Evolutionary conservation across 371 early-diverging fungal species (phyloP).

Genomic region (Rhizopus stolonifer): DNA sequence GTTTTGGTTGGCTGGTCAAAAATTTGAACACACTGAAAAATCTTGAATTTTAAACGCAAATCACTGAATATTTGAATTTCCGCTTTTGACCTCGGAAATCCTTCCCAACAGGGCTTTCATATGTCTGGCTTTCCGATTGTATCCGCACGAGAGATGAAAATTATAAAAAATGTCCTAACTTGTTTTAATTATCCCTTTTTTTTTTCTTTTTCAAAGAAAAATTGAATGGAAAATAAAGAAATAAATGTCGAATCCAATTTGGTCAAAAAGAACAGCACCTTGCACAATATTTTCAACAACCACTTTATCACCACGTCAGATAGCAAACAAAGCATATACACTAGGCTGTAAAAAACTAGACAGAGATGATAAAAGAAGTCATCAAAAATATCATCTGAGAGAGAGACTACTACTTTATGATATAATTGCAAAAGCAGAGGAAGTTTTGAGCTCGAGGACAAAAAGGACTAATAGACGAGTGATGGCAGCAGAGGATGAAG

Average conservation of each 20-base stretch:
- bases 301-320: constrained; percentile 43
- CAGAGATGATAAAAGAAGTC: constrained; percentile 39
- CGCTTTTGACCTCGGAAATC: not conserved
- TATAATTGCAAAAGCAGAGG: constrained; percentile 44
- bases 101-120: constrained; percentile 1
- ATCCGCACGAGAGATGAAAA: not conserved
- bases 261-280: constrained; percentile 22
- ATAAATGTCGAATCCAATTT: constrained; percentile 9
- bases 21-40: no score
- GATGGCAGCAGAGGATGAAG: constrained; percentile 46
- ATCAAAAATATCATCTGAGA: constrained; percentile 39
- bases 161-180: not conserved
- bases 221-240: not conserved
- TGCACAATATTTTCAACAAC: constrained; percentile 24
- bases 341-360: constrained; percentile 45
- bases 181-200: not conserved
- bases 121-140: constrained; percentile 2
- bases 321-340: constrained; percentile 43
- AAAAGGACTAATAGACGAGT: constrained; percentile 46
- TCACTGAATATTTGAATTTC: no score
- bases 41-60: no score
- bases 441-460: constrained; percentile 36
- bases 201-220: not conserved
- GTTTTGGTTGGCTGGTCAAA: no score
- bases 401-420: constrained; percentile 40